Conservation (phyloP, 352 stramenopile genomes). For the Poterioochromonas sp. region DNA sequence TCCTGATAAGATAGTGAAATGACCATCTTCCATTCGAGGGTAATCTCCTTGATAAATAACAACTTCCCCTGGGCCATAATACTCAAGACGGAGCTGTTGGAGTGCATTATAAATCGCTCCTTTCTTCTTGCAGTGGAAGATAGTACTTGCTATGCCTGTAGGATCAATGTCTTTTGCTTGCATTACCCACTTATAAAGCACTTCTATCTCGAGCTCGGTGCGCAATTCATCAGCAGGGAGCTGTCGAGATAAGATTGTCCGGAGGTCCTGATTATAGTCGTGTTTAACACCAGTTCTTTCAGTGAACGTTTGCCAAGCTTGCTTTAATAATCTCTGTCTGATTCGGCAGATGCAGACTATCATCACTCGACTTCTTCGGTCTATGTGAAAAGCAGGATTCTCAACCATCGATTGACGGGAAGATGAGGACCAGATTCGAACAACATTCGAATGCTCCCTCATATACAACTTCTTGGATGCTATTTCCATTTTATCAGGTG, state of each 20-base stretch:
- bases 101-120: background rate
- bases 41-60: constrained; percentile 21
- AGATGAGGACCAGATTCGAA: background rate
- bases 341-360: constrained; percentile 27
- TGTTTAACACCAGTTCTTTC: constrained; percentile 6
- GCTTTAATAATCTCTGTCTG: constrained; percentile 3
- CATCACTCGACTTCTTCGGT: background rate
- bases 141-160: constrained; percentile 24
- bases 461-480: constrained; percentile 15
- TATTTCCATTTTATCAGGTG: background rate
- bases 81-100: constrained; percentile 24
- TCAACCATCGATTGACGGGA: background rate
- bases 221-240: constrained; percentile 15
- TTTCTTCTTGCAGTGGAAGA: constrained; percentile 29
- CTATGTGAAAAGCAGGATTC: constrained; percentile 5
- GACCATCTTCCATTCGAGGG: constrained; percentile 18
- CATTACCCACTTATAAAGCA: constrained; percentile 28
- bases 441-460: constrained; percentile 27
- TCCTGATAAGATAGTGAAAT: constrained; percentile 28
- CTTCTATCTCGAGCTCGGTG: constrained; percentile 29
- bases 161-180: constrained; percentile 31
- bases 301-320: constrained; percentile 2
- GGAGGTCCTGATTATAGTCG: constrained; percentile 12
- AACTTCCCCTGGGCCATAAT: background rate
- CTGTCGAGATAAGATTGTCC: constrained; percentile 12